Base-by-base conservation (phyloP, 306 rosid genomes). In the Cucumis sativus region DNA sequence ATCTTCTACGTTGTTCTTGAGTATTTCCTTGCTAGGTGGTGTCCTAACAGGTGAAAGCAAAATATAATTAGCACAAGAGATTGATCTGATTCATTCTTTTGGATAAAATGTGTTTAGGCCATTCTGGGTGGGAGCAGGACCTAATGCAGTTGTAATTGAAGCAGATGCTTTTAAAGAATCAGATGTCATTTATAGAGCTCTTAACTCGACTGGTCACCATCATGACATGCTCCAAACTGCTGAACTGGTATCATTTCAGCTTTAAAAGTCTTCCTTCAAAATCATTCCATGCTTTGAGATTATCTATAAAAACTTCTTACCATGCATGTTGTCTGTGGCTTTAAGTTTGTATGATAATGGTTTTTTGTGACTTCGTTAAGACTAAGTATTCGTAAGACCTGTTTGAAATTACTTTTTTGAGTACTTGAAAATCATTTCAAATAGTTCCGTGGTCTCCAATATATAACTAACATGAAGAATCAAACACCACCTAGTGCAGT, bases 161-260 rank as follows among this genome's bases (percentile, higher is more conserved):
- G 98, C 97, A 65, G 98, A 94, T 82, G 98, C 98, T 75, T 94
- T 94, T 73, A 94, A 94, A 83, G 98, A 94, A 89, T 88, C 97
- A 18, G 98, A 94, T 85, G 98, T 94, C 72, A 87, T 94, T 83
- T 94, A 91, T 71, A 90, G 78, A 80, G 98, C 96, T 84, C 97
- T 94, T 59, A 90, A 92, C 84, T 88, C 97, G 71, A 88, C 97
- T 80, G 96, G 97, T n/a, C 91, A 87, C 56, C 94, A 91, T 74
- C 85, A 84, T 41, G 97, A 94, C 82, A 91, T 94, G 96, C 92
- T 94, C 81, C 91, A 83, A 80, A 94, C 96, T 45, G 98, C 98
- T 60, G 97, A 94, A 86, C 76, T 94, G 94, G 98, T 94, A 64
- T 5, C 21, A 71, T 49, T 47, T 28, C 20, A 13, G 5, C 14